A percentile compares a stretch with the other conserved stretches of the same genome.
phyloP scores from a whole-genome alignment of 1,139 yeast genomes.

The Spencermartinsiella ligniputridi region DNA sequence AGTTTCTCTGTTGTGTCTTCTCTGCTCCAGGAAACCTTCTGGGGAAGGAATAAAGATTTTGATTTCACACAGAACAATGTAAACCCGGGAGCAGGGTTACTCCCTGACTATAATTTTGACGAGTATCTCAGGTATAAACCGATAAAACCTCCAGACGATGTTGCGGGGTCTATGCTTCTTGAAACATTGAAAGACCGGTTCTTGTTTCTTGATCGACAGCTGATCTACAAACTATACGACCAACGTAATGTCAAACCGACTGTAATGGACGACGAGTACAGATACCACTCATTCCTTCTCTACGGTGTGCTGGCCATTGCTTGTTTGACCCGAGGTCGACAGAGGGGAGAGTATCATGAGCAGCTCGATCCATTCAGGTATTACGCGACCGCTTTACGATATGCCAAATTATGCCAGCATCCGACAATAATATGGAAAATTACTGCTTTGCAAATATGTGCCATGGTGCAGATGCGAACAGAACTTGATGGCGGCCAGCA shows the following conservation, averaged over 20 bases:
- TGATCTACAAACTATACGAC: conserved; percentile 19
- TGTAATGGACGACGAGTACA: conserved; percentile 19
- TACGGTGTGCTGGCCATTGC: conserved; percentile 24
- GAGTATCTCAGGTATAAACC: conserved; percentile 22
- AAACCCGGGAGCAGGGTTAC: conserved; percentile 18
- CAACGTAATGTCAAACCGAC: conserved; percentile 17
- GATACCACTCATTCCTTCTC: conserved; percentile 23
- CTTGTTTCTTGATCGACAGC: conserved; percentile 22
- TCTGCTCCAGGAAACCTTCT: conserved; percentile 25
- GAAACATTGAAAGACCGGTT: conserved; percentile 22
- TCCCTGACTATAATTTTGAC: conserved; percentile 26
- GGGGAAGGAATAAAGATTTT: conserved; percentile 18
- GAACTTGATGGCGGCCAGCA: conserved; percentile 52
- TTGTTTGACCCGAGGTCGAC: conserved; percentile 4
- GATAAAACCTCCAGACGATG: conserved; percentile 19
- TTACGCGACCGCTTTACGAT: conserved; percentile 51
- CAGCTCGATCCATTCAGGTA: conserved; percentile 38
- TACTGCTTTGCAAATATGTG: conserved; percentile 46
- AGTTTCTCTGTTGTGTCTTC: conserved; percentile 30
- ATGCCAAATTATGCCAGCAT: conserved; percentile 43
- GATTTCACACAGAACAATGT: conserved; percentile 8
- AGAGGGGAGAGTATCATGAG: neutral
- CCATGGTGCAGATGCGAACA: conserved; percentile 50
- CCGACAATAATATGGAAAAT: conserved; percentile 39
- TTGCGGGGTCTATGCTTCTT: conserved; percentile 17